phyloP scores from a whole-genome alignment of 805 yeast species.

The Ogataea allantospora region DNA sequence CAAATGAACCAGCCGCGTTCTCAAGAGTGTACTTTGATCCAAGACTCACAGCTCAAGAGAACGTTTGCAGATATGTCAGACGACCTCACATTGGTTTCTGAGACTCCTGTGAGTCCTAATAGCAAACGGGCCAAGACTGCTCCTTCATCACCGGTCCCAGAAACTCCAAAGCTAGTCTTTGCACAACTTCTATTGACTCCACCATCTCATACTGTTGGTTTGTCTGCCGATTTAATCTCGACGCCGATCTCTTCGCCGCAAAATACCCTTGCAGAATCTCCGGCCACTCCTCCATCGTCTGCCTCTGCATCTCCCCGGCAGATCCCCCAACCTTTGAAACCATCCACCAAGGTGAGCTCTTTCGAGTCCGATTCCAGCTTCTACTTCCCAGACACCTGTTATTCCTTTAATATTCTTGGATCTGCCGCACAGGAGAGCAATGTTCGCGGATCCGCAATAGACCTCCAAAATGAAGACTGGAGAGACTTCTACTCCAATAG shows the following conservation, averaged over 20 bases:
- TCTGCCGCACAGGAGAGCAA: constrained; percentile 30
- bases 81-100: constrained; percentile 11
- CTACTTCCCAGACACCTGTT: constrained; percentile 38
- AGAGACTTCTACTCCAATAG: constrained; percentile 40
- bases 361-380: constrained; percentile 25
- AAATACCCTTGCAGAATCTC: constrained; percentile 11
- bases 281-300: constrained; percentile 31
- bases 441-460: constrained; percentile 32
- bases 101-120: constrained; percentile 10
- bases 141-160: constrained; percentile 33
- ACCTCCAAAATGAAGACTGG: constrained; percentile 43
- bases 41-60: constrained; percentile 17
- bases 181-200: constrained; percentile 29
- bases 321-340: constrained; percentile 20
- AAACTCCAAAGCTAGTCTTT: constrained; percentile 21
- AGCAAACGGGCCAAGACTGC: constrained; percentile 30
- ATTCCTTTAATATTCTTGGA: constrained; percentile 30
- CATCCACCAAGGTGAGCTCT: constrained; percentile 17
- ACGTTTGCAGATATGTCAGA: constrained; percentile 17
- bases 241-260: constrained; percentile 22
- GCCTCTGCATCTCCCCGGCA: constrained; percentile 25
- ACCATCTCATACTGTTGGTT: constrained; percentile 20
- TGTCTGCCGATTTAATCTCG: constrained; percentile 16
- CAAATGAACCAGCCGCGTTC: constrained; percentile 28
- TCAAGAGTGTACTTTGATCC: constrained; percentile 17